Conservation (phyloP, 2,329 filamentous ascomycete species). For the Parafenestella ontariensis region DNA sequence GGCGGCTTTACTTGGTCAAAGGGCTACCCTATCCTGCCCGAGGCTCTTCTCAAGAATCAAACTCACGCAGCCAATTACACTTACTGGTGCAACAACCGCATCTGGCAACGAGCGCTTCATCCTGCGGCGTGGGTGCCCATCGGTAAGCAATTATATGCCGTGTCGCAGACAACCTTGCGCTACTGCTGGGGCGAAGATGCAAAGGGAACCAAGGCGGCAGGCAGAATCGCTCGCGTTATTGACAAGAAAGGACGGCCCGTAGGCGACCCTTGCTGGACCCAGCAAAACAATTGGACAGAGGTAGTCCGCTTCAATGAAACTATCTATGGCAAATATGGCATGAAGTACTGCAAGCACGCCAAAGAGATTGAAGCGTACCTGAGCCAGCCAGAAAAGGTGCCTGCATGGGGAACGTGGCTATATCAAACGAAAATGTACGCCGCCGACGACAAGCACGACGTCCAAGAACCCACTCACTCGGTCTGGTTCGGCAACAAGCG, state of each 20-base stretch:
- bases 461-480: conserved; percentile 19
- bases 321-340: conserved; percentile 18
- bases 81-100: conserved; percentile 19
- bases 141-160: conserved; percentile 12
- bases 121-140: conserved; percentile 18
- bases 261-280: conserved; percentile 19
- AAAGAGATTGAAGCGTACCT: conserved; percentile 18
- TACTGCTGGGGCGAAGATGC: conserved; percentile 19
- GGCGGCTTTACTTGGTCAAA: conserved; percentile 18
- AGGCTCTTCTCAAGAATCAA: conserved; percentile 14
- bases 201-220: conserved; percentile 20
- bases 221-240: conserved; percentile 16
- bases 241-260: conserved; percentile 9
- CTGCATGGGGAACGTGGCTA: conserved; percentile 19
- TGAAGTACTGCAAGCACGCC: conserved; percentile 19
- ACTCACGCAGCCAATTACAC: conserved; percentile 17
- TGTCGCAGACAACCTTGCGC: conserved; percentile 19
- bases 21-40: conserved; percentile 15
- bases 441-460: conserved; percentile 13
- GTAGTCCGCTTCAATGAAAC: conserved; percentile 20
- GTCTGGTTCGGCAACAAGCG: conserved; percentile 15
- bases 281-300: conserved; percentile 17
- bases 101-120: conserved; percentile 21
- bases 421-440: conserved; percentile 19
- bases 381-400: conserved; percentile 13